Evolutionary conservation across 2,329 filamentous ascomycete genomes (phyloP), one percentile per base, ranked within the genome.

Genomic region (Aspergillus transmontanensis): DNA sequence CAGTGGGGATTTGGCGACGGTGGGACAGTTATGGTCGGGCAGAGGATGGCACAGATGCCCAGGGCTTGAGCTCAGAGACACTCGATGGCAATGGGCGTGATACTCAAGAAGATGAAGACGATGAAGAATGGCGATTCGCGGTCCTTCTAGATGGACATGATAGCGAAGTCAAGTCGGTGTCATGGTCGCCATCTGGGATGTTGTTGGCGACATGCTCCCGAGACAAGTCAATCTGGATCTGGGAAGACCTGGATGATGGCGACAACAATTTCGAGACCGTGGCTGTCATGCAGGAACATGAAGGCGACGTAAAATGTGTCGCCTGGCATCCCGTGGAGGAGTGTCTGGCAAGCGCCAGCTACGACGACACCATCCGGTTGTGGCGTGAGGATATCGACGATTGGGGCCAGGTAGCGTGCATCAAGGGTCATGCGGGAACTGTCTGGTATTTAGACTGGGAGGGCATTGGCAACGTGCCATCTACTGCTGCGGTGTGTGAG

Each of bases 231-330:
- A 92, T 98, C 21, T 99, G 95, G 95, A 92, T 99, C 71, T 99
- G 95, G 95, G 95, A 99, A 79, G 95, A 98, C 76, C 86, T 97
- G 59, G 80, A 82, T 60, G 90, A 91, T 69, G 91, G 90, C 19
- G 94, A 96, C 60, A 94, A 97, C 76, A 95, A 98, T 76, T 98
- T 94, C 82, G 95, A 99, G 84, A 98, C 95, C 1, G 89, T 98
- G 19, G 95, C 94, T 0, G 94, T 98, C 59, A 84, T 98, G 72
- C 93, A 92, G 78, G 95, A 98, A 79, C 95, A 99, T 76, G 91
- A 94, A 54, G 94, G 92, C 26, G 95, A 99, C 79, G 94, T 99
- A 69, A 99, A 99, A 78, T 92, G 89, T 67, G 92, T 99, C 1
- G 87, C 89, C 3, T 99, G 95, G 95, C 94, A 95, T 75, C 93